Evolutionary conservation across 2,329 filamentous ascomycete genomes (phyloP).

Genomic region (Ophiocordyceps camponoti-leonardi): DNA sequence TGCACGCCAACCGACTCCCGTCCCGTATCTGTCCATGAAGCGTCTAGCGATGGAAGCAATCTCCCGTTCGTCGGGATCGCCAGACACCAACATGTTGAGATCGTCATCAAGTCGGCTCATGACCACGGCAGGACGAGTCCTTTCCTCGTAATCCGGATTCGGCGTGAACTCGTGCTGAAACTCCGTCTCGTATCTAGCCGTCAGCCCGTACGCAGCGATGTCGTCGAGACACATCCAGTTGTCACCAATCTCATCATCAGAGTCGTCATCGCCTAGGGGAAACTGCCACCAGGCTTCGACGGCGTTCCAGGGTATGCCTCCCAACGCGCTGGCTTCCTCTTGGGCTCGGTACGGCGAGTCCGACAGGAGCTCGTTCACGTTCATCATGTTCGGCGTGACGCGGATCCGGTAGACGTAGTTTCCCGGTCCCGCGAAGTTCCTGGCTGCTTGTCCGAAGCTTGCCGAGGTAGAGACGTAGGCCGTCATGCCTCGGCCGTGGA

Average conservation of each 20-base stretch:
- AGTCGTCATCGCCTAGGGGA: not conserved
- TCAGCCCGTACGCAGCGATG: not conserved
- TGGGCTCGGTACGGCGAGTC: not conserved
- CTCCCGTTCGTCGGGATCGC: not conserved
- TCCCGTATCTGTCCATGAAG: not conserved
- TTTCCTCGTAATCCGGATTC: not conserved
- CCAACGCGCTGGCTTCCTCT: not conserved
- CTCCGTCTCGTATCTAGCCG: not conserved
- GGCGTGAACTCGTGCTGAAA: not conserved
- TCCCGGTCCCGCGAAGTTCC: not conserved
- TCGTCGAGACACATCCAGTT: not conserved
- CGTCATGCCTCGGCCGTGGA: not conserved
- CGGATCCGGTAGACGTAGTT: not conserved
- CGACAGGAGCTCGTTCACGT: not conserved
- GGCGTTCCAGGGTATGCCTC: not conserved
- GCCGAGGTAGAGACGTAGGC: not conserved
- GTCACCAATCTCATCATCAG: not conserved
- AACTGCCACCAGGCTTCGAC: not conserved
- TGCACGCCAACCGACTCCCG: not conserved
- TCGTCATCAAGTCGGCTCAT: not conserved
- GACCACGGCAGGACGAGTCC: not conserved
- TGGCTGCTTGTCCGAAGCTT: not conserved
- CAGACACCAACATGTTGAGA: not conserved
- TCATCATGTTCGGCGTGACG: not conserved
- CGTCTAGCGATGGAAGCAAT: not conserved